Conservation (phyloP, 164 flowering plant species). For the Kalanchoe fedtschenkoi region DNA sequence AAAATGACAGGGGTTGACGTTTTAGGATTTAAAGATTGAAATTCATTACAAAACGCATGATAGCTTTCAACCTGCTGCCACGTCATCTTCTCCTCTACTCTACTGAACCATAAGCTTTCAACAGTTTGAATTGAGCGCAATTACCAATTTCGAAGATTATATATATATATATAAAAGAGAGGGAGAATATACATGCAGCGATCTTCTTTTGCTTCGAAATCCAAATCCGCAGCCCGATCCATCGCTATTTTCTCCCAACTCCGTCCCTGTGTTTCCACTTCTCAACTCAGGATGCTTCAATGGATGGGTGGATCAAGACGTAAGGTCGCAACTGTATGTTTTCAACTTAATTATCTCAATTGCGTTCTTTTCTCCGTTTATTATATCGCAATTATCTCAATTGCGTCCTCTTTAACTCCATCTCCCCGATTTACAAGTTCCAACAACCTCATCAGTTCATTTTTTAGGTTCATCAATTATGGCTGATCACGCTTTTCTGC, state of each 20-base stretch:
- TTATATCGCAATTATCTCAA: no score
- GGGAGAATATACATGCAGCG: background rate
- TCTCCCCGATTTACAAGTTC: background rate
- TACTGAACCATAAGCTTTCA: no score
- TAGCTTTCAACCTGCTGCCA: no score
- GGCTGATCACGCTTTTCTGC: no score
- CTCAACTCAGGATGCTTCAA: conserved; percentile 42
- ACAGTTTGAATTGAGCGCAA: background rate
- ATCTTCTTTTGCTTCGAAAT: conserved; percentile 1
- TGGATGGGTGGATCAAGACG: conserved; percentile 97
- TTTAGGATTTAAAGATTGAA: no score
- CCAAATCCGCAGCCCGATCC: background rate
- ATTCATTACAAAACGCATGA: no score
- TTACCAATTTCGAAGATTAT: background rate
- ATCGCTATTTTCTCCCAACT: background rate
- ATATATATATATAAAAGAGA: background rate
- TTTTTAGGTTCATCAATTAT: no score
- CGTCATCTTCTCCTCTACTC: no score
- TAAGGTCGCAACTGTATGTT: conserved; percentile 70
- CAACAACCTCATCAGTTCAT: background rate
- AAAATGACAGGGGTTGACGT: no score
- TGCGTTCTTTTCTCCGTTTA: background rate
- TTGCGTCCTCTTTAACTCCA: background rate
- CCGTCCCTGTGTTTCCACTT: no score
- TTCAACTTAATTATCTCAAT: background rate